Percentiles rank a stretch among this genome's conserved stretches.
Evolutionary conservation across 2,329 filamentous ascomycete genomes (phyloP).

Genomic region (Sporothrix variecibatus): DNA sequence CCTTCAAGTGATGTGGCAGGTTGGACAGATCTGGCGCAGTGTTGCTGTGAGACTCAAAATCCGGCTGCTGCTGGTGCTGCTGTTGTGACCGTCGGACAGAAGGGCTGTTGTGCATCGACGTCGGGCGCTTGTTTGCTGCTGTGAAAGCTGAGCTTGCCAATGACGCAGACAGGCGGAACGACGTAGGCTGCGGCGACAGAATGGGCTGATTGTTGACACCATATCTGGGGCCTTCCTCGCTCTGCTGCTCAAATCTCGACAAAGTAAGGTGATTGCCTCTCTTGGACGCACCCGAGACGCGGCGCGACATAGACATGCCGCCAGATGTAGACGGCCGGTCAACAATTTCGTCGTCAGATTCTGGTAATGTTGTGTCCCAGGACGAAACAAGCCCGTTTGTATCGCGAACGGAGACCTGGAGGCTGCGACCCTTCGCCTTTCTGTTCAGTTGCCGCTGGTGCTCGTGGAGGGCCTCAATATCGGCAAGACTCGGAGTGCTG

Average conservation of each 20-base stretch:
- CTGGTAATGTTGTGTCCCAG: conserved; percentile 7
- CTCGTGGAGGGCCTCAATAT: not conserved
- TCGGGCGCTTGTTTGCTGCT: conserved; percentile 10
- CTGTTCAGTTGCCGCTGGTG: not conserved
- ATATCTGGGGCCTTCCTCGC: not conserved
- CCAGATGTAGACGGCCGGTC: not conserved
- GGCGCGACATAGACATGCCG: not conserved
- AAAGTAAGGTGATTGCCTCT: not conserved
- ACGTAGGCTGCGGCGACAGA: conserved; percentile 28
- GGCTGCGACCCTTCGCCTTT: not conserved
- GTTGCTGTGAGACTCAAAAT: conserved; percentile 4
- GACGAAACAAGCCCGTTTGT: not conserved
- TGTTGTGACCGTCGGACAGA: conserved; percentile 3
- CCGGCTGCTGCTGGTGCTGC: not conserved
- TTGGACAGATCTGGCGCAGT: conserved; percentile 22
- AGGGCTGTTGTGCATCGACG: conserved; percentile 20
- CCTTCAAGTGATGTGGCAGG: conserved; percentile 22
- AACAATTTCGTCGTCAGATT: not conserved
- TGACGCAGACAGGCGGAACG: conserved; percentile 29
- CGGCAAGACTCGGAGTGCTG: not conserved
- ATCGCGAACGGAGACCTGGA: not conserved
- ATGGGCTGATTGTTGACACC: conserved; percentile 22
- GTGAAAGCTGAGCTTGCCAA: conserved; percentile 19
- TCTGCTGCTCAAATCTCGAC: not conserved
- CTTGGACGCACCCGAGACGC: not conserved